Evolutionary conservation across 345 rosid genomes (phyloP).

Genomic region (Camelina laxa): DNA sequence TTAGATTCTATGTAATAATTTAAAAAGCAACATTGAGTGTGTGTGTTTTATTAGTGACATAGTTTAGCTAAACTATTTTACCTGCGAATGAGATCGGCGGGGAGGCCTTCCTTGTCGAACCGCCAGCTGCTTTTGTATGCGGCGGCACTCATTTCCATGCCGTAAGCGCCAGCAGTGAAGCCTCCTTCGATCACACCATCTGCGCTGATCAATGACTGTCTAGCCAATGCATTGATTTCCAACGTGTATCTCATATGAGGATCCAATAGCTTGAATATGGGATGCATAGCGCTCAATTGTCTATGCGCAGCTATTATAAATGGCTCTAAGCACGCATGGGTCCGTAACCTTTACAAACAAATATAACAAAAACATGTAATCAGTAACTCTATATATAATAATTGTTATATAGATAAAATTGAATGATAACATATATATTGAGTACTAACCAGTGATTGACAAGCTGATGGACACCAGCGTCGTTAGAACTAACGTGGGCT

Average conservation of each 20-base stretch:
- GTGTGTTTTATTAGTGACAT: too few species aligned
- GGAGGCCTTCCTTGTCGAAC: constrained; percentile 90
- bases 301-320: constrained; percentile 93
- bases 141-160: constrained; percentile 88
- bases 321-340: constrained; percentile 91
- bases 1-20: neutral
- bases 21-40: too few species aligned
- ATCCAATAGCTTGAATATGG: constrained; percentile 84
- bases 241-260: constrained; percentile 96
- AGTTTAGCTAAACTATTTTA: constrained; percentile 31
- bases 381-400: too few species aligned
- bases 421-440: neutral
- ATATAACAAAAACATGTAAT: neutral
- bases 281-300: constrained; percentile 95
- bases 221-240: constrained; percentile 85
- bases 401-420: neutral
- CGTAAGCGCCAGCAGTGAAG: constrained; percentile 89
- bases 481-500: constrained; percentile 93
- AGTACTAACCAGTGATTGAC: constrained; percentile 72
- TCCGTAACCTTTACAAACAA: constrained; percentile 50
- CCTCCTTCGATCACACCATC: constrained; percentile 89
- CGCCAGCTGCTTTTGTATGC: constrained; percentile 76
- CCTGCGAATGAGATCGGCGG: constrained; percentile 95
- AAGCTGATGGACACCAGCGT: constrained; percentile 94
- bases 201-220: constrained; percentile 71